A percentile compares a stretch with the other conserved stretches of the same genome.
Conservation (phyloP, 495 filamentous ascomycete species). For the Aspergillus baeticus region DNA sequence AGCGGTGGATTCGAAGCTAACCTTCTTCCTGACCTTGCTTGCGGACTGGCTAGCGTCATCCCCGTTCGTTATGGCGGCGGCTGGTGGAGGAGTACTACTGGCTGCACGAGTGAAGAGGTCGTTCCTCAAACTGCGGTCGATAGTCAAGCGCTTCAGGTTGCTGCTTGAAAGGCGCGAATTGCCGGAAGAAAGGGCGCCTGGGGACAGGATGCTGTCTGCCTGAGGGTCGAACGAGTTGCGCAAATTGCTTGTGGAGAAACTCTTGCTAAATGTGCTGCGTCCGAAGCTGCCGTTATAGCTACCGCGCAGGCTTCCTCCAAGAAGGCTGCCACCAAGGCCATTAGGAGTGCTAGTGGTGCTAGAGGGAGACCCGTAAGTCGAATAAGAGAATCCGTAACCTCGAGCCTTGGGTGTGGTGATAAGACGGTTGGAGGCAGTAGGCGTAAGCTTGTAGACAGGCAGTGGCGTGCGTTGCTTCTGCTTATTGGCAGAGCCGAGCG, state of each 20-base stretch:
- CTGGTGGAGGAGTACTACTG: conserved; percentile 38
- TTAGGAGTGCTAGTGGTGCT: conserved; percentile 71
- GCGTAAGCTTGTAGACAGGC: conserved; percentile 87
- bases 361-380: conserved; percentile 78
- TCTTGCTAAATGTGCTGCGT: conserved; percentile 60
- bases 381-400: conserved; percentile 87
- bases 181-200: conserved; percentile 78
- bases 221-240: conserved; percentile 62
- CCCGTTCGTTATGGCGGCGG: conserved; percentile 50
- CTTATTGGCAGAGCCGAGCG: conserved; percentile 70
- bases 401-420: conserved; percentile 76
- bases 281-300: conserved; percentile 56
- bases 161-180: conserved; percentile 60
- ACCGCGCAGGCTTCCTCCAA: conserved; percentile 51
- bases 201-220: conserved; percentile 79
- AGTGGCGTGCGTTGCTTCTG: conserved; percentile 72
- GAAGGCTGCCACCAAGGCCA: conserved; percentile 60
- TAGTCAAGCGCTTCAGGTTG: conserved; percentile 83
- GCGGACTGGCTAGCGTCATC: conserved; percentile 35
- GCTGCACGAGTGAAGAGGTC: conserved; percentile 62
- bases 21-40: conserved; percentile 69
- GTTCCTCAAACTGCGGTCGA: conserved; percentile 77
- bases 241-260: conserved; percentile 65
- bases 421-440: conserved; percentile 70
- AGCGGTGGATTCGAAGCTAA: conserved; percentile 78